phyloP scores from a whole-genome alignment of 2,329 filamentous ascomycete species.

The Monilinia aucupariae region DNA sequence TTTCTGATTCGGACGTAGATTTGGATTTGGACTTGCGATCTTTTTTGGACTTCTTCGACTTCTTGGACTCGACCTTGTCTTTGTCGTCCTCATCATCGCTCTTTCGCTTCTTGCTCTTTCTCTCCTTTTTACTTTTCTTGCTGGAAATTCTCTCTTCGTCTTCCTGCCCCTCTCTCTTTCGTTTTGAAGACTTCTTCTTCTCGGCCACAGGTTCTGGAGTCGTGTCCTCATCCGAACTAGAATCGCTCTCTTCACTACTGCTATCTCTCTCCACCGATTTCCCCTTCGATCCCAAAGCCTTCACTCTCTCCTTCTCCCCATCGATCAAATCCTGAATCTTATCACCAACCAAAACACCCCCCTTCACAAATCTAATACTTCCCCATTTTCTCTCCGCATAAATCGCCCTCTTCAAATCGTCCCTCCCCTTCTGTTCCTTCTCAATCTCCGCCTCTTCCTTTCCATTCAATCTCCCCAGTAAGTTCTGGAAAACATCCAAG shows the following conservation, averaged over 20 bases:
- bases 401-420: constrained; percentile 64
- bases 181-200: constrained; percentile 36
- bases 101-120: constrained; percentile 38
- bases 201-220: constrained; percentile 18
- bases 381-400: constrained; percentile 75
- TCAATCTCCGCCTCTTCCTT: constrained; percentile 69
- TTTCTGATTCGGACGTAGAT: neutral
- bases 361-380: constrained; percentile 77
- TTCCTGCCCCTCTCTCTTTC: constrained; percentile 41
- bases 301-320: constrained; percentile 35
- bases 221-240: constrained; percentile 11
- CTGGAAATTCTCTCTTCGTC: constrained; percentile 36
- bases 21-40: constrained; percentile 11
- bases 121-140: constrained; percentile 17
- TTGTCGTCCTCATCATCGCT: constrained; percentile 39
- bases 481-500: constrained; percentile 76
- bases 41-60: constrained; percentile 36
- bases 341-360: constrained; percentile 63
- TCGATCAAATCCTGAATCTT: constrained; percentile 46
- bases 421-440: constrained; percentile 61
- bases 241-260: constrained; percentile 12
- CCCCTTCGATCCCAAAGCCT: constrained; percentile 27
- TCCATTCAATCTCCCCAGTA: constrained; percentile 85
- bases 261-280: constrained; percentile 10
- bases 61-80: constrained; percentile 22